Conservation (phyloP, 1,139 yeast genomes). For the Eremothecium gossypii region DNA sequence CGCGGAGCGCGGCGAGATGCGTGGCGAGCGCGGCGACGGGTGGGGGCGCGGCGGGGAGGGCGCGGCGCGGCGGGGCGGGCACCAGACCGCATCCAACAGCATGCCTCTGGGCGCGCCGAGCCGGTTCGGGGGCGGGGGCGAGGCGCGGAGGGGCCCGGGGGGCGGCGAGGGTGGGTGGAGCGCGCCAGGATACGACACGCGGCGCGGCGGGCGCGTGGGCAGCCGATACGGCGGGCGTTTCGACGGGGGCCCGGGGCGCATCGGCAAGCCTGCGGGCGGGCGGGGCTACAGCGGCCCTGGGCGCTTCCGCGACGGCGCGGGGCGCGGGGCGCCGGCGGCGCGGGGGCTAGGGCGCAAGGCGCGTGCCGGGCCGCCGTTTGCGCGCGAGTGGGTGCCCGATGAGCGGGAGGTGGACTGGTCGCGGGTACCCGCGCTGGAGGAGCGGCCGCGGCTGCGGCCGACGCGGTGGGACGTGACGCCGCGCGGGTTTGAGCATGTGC, state of each 20-base stretch:
- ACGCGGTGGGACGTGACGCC: slow-evolving; percentile 73
- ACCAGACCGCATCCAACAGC: slow-evolving; percentile 6
- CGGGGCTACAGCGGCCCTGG: not conserved
- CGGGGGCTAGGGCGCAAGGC: not conserved
- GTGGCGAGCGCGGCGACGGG: not conserved
- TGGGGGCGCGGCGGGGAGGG: not conserved
- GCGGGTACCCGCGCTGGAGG: slow-evolving; percentile 36
- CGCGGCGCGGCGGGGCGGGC: not conserved
- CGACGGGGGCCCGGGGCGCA: not conserved
- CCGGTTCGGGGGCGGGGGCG: slow-evolving; percentile 4
- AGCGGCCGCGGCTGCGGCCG: slow-evolving; percentile 36
- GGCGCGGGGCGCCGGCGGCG: not conserved
- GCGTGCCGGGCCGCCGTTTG: not conserved
- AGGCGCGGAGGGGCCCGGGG: too few relatives aligned
- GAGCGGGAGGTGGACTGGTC: slow-evolving; percentile 22
- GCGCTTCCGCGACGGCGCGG: not conserved
- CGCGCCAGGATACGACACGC: slow-evolving; percentile 5
- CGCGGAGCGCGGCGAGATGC: not conserved
- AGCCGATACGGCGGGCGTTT: slow-evolving; percentile 1
- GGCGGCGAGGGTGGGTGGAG: too few relatives aligned
- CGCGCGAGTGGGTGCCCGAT: not conserved
- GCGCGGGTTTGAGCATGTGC: slow-evolving; percentile 63
- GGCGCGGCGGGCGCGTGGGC: not conserved
- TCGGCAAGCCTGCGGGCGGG: not conserved
- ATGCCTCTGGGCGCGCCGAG: slow-evolving; percentile 5